phyloP scores from a whole-genome alignment of 1,284 basidiomycete species.

The Ceratobasidium sp. region DNA sequence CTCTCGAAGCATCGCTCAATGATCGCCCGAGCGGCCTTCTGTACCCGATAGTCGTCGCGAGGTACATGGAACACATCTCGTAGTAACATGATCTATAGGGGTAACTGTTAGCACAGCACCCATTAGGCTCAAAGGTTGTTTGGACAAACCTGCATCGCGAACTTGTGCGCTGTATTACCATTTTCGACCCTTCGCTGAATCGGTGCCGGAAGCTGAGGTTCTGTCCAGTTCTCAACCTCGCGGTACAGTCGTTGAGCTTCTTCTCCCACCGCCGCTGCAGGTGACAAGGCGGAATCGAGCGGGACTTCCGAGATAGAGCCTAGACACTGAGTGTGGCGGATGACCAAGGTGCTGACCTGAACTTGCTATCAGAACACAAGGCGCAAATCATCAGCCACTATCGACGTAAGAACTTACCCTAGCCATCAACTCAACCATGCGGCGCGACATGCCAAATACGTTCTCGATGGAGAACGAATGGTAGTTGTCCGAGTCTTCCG shows the following conservation, averaged over 20 bases:
- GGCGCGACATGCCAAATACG: constrained; percentile 59
- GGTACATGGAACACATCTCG: constrained; percentile 58
- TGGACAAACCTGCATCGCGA: constrained; percentile 54
- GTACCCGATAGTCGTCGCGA: constrained; percentile 56
- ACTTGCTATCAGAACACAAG: neutral
- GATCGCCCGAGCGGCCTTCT: constrained; percentile 52
- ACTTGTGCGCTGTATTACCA: constrained; percentile 56
- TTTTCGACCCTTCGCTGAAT: constrained; percentile 56
- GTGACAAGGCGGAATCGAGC: constrained; percentile 26
- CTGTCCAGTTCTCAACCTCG: constrained; percentile 55
- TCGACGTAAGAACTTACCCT: constrained; percentile 47
- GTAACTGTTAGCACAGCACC: constrained; percentile 38
- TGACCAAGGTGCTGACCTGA: constrained; percentile 44
- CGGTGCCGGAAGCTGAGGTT: constrained; percentile 47
- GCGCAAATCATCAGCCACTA: neutral
- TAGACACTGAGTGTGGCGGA: constrained; percentile 34
- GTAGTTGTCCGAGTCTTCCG: constrained; percentile 51
- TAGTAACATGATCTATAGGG: constrained; percentile 58
- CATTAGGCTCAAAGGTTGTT: neutral
- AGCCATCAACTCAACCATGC: constrained; percentile 53
- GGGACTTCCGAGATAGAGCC: constrained; percentile 40
- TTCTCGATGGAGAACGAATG: constrained; percentile 60
- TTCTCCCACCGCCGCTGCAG: constrained; percentile 33
- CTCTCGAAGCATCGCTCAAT: constrained; percentile 53
- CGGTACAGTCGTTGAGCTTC: constrained; percentile 38